A percentile compares a stretch with the other conserved stretches of the same genome.
These are phyloP conservation scores for Amanita exitialis DNA, from an alignment of 768 basidiomycete genomes.

Conservation along the genomic window DNA sequence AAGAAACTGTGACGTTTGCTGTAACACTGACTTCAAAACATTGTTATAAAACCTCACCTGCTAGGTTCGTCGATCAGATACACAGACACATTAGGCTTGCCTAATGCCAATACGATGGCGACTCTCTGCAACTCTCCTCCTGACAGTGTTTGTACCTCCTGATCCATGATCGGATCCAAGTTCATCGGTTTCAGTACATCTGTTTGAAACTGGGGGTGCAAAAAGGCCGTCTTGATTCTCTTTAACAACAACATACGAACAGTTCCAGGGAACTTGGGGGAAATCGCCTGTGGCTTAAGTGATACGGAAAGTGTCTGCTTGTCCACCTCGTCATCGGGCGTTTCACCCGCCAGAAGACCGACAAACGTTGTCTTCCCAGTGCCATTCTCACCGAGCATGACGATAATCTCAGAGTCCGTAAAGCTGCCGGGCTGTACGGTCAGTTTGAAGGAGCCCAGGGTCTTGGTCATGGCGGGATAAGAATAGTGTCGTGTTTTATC, in stretches of 20 bases:
- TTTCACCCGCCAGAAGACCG: slow-evolving; percentile 87
- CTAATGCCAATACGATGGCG: slow-evolving; percentile 89
- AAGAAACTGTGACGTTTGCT: slow-evolving; percentile 52
- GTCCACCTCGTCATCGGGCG: slow-evolving; percentile 76
- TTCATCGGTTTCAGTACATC: slow-evolving; percentile 98
- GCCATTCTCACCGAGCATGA: slow-evolving; percentile 98
- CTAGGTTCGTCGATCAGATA: slow-evolving; percentile 96
- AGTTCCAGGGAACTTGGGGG: slow-evolving; percentile 95
- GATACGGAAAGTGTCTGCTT: slow-evolving; percentile 82
- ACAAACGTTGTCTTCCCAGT: slow-evolving; percentile 99
- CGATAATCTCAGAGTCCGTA: slow-evolving; percentile 99
- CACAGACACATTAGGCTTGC: slow-evolving; percentile 73
- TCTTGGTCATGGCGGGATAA: slow-evolving; percentile 97
- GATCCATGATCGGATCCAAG: slow-evolving; percentile 90
- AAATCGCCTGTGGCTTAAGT: slow-evolving; percentile 97
- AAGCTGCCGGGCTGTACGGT: slow-evolving; percentile 85
- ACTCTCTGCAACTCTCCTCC: slow-evolving; percentile 98
- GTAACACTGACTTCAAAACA: neutral
- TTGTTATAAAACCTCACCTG: slow-evolving; percentile 32
- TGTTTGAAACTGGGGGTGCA: slow-evolving; percentile 99
- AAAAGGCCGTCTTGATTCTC: slow-evolving; percentile 90
- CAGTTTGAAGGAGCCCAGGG: slow-evolving; percentile 90
- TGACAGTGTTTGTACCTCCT: slow-evolving; percentile 95
- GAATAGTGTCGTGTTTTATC: slow-evolving; percentile 86
- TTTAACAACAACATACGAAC: slow-evolving; percentile 92